Evolutionary conservation across 345 rosid species (phyloP).

Genomic region (Salix brachista): DNA sequence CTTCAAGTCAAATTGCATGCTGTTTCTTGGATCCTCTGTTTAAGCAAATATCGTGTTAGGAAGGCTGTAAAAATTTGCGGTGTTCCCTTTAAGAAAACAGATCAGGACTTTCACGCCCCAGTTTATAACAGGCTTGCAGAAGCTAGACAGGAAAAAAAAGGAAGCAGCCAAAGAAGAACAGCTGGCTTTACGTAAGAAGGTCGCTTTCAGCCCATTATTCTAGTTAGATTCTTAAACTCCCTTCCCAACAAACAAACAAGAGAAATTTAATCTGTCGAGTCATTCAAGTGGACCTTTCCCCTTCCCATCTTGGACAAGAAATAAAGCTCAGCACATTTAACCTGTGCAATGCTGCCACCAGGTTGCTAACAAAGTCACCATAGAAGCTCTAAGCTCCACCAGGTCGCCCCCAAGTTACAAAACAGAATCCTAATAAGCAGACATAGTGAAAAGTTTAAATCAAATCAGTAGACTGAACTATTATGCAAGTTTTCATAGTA

Average conservation of each 20-base stretch:
- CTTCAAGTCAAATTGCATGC: background rate
- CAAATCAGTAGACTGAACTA: background rate
- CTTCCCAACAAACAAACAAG: background rate
- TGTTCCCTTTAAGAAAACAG: background rate
- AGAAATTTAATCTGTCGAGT: background rate
- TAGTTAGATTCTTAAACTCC: background rate
- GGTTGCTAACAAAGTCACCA: background rate
- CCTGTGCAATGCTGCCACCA: background rate
- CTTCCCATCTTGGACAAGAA: background rate
- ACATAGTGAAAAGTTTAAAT: background rate
- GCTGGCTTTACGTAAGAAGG: background rate
- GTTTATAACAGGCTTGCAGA: too few relatives aligned
- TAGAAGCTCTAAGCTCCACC: background rate
- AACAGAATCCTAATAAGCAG: background rate
- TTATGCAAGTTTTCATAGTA: background rate
- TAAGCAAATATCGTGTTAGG: background rate
- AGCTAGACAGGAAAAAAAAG: background rate
- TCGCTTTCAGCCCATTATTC: background rate
- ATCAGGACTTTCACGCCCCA: background rate
- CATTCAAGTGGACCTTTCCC: background rate
- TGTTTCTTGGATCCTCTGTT: background rate
- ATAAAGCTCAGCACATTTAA: background rate
- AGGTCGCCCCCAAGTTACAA: background rate
- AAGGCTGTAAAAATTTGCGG: background rate
- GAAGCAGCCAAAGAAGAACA: background rate